Conservation (phyloP, 2,329 filamentous ascomycete species). For the Aspergillus arachidicola region DNA sequence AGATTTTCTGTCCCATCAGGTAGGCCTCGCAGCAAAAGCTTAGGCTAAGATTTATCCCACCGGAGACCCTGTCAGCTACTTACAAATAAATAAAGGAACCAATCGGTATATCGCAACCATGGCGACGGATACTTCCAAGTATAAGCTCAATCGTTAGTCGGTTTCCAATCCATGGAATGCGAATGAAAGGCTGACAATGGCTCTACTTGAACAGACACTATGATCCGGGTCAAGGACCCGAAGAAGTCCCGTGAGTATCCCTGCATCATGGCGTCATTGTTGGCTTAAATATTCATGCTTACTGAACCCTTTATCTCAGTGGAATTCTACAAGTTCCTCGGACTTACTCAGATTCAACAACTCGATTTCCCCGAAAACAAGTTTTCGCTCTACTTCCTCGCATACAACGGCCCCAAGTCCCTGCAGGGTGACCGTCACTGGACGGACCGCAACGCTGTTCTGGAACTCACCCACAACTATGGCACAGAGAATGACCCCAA, state of each 20-base stretch:
- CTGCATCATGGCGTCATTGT: background rate
- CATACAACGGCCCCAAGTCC: slow-evolving; percentile 77
- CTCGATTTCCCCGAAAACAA: slow-evolving; percentile 82
- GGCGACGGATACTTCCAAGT: slow-evolving; percentile 61
- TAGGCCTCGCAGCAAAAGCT: slow-evolving; percentile 8
- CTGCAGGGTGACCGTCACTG: slow-evolving; percentile 72
- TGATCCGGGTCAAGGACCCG: slow-evolving; percentile 94
- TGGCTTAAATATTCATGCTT: background rate
- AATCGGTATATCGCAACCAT: slow-evolving; percentile 49
- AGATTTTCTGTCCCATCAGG: slow-evolving; percentile 22
- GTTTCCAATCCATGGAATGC: background rate
- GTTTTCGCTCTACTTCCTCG: slow-evolving; percentile 95
- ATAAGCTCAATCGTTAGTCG: slow-evolving; percentile 65
- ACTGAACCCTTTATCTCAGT: slow-evolving; percentile 51
- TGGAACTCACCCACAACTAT: slow-evolving; percentile 84
- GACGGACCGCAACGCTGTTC: slow-evolving; percentile 81
- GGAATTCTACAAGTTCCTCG: slow-evolving; percentile 92
- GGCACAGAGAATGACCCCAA: slow-evolving; percentile 83
- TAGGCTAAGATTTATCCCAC: background rate
- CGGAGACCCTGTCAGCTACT: background rate
- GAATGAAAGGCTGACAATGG: slow-evolving; percentile 22
- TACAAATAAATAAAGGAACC: slow-evolving; percentile 22
- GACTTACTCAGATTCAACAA: slow-evolving; percentile 81
- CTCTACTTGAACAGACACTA: slow-evolving; percentile 47
- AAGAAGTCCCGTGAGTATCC: slow-evolving; percentile 66